Base-by-base conservation (phyloP, 768 basidiomycete species). In the Leccinum broughii region DNA sequence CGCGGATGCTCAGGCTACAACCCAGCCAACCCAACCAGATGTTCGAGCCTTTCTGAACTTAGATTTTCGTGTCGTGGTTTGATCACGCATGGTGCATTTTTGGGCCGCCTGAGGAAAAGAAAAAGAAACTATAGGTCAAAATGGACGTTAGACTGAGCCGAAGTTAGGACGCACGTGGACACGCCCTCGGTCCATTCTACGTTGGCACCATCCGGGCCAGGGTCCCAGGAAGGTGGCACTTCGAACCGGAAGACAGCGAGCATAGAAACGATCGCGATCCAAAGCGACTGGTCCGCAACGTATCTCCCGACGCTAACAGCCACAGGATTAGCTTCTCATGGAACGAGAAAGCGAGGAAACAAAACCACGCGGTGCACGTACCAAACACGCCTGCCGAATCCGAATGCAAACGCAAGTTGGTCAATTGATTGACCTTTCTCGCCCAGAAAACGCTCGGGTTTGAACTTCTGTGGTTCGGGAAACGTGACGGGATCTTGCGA, bases 321-420 rank as follows among this genome's bases (percentile, higher is more conserved):
- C 6, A 6, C 3, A 41, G 6, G 39, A 51, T 63, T 26, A 63
- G 14, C 6, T 7, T 13, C 28, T 24, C 22, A 34, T 34, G 30
- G 39, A 6, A 11, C 5, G 15, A 14, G 2, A 3, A 26, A 10
- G 14, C 11, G 41, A 44, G 44, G 44, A 20, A 44, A 20, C 10
- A 44, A 44, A 44, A 44, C 34, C 9, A 2, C 4, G 17, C 20
- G 32, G 11, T 3, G 3, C 9, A n/a, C 60, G 1, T 53, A 66
- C 68, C 64, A 67, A 35, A 60, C 20, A 56, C 80, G 56, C 54
- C 84, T 83, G 70, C 83, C 80, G 32, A 86, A 73, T 34, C 71
- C 68, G 51, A 70, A 70, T 1, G 54, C 61, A 44, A 72, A 70
- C 13, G 71, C 61, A 44, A 63, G 59, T 7, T 52, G 50, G 28